Evolutionary conservation across 352 stramenopile species (phyloP), one percentile per base, ranked within the genome.

Genomic region (Aphanomyces stellatus): DNA sequence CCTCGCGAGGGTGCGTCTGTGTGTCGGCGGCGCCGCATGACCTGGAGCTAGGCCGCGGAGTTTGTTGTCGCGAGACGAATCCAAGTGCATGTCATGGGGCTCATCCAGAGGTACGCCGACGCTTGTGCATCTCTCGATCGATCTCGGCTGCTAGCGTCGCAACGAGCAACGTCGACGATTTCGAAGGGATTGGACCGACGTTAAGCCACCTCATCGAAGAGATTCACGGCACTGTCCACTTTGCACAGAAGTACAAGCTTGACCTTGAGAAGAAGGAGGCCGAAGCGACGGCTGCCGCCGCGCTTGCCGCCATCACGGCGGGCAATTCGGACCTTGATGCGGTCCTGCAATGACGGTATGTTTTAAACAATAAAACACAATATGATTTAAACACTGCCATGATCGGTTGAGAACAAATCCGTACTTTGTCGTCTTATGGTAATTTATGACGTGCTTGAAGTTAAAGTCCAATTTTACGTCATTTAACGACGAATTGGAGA

Each of bases 41-140:
- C 8, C 5, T 27, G 31, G n/a, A 61, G 19, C 3, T 51, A 64
- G 11, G 78, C 81, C 0, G 74, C 83, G 17, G 83, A 91, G 55
- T 91, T 91, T 69, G 83, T 91, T 0, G 84, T 81, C 31, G 83
- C 81, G 35, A 63, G 75, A 0, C 74, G 83, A 10, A 74, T 91
- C 4, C 83, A 91, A 67, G 76, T 91, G 37, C 77, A 76, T 22
- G 79, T 85, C 2, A 81, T 81, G 25, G 72, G 78, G 57, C 62
- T 91, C 22, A 60, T 91, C 27, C 76, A 87, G 40, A 77, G 73
- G 31, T 74, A 88, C 31, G 65, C 79, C 2, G 76, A 77, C 15
- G 28, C 22, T 2, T 43, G 53, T 43, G 1, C 13, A 51, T 4
- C 3, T 24, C 19, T 31, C 28, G 55, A 31, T 43, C 8, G 1